phyloP scores from a whole-genome alignment of 441 rosid genomes.

The Erodium moschatum region DNA sequence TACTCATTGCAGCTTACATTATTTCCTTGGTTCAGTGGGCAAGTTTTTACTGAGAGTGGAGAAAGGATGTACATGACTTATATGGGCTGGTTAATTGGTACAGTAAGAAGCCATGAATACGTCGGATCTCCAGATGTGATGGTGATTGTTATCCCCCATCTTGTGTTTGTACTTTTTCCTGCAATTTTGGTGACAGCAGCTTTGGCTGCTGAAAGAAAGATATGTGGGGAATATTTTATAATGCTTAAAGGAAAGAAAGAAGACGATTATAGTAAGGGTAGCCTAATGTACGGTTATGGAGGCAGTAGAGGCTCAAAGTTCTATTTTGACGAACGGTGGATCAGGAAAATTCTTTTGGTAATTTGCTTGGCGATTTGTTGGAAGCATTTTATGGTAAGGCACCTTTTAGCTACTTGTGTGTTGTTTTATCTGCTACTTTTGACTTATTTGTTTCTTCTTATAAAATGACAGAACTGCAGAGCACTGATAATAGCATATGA shows the following conservation, averaged over 20 bases:
- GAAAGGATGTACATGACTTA: constrained; percentile 66
- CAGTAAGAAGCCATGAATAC: constrained; percentile 34
- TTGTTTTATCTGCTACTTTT: background rate
- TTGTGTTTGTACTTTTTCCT: constrained; percentile 55
- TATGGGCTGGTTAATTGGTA: constrained; percentile 67
- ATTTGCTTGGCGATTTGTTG: constrained; percentile 56
- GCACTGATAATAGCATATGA: constrained; percentile 66
- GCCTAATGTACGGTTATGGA: constrained; percentile 18
- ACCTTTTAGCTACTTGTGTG: constrained; percentile 7
- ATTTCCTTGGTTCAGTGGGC: constrained; percentile 75
- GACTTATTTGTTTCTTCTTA: background rate
- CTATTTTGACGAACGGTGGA: constrained; percentile 31
- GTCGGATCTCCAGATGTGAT: constrained; percentile 72
- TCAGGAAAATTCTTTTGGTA: constrained; percentile 46
- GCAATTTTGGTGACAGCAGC: constrained; percentile 41
- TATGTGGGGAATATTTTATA: constrained; percentile 43
- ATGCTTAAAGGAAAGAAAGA: constrained; percentile 57
- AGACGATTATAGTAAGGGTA: constrained; percentile 38
- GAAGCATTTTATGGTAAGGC: constrained; percentile 65
- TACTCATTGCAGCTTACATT: constrained; percentile 54
- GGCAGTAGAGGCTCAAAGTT: constrained; percentile 27
- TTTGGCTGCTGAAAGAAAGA: constrained; percentile 60
- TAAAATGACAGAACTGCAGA: constrained; percentile 53
- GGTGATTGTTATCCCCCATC: constrained; percentile 77
- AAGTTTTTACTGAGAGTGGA: constrained; percentile 47